Evolutionary conservation across 306 rosid species (phyloP).

Genomic region (Castanospermum australe): DNA sequence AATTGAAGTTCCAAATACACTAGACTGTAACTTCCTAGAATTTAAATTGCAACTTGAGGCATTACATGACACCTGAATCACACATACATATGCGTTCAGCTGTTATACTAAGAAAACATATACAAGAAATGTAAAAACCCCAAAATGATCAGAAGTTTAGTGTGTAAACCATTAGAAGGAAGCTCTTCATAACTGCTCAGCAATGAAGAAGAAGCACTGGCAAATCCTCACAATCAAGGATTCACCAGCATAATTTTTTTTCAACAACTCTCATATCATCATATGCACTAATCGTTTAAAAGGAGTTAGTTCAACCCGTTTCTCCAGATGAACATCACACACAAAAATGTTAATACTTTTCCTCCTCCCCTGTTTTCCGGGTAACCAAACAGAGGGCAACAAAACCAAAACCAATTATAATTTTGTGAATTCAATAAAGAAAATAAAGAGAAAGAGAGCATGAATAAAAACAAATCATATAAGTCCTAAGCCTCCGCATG

Average conservation of each 20-base stretch:
- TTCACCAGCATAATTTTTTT: background rate
- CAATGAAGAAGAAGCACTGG: background rate
- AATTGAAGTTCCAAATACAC: constrained; percentile 55
- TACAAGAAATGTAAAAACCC: background rate
- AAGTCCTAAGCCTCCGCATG: background rate
- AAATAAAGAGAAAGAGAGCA: background rate
- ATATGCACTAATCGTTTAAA: background rate
- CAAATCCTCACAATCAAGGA: background rate
- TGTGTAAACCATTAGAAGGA: background rate
- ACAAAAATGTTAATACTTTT: background rate
- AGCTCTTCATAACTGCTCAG: background rate
- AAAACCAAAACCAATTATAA: background rate
- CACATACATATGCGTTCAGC: background rate
- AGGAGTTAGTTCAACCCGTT: background rate
- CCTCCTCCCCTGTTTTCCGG: background rate
- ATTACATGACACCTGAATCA: constrained; percentile 53
- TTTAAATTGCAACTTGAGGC: constrained; percentile 43
- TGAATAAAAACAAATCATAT: background rate
- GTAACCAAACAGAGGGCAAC: background rate
- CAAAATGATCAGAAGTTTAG: background rate
- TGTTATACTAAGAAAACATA: background rate
- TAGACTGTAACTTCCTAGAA: constrained; percentile 39
- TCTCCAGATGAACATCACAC: background rate
- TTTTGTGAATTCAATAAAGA: background rate
- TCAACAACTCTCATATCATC: background rate